Base-by-base conservation (phyloP, 2,329 filamentous ascomycete genomes). In the Aspergillus sp. region DNA sequence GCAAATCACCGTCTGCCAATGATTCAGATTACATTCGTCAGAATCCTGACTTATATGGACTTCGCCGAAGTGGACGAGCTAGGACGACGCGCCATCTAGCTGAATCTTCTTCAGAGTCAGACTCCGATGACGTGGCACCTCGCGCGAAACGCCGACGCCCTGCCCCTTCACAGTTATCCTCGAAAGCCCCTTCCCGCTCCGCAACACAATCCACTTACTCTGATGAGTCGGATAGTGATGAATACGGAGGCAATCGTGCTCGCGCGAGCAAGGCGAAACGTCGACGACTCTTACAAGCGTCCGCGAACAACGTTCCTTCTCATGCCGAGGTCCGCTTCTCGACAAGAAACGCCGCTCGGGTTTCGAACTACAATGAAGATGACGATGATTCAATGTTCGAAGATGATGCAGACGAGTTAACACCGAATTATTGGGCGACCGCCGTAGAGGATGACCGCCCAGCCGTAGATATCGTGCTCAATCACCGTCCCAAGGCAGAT, bases 1-100 rank as follows among this genome's bases (percentile, higher is more conserved):
- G 93, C 67, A 88, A 79, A 90, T 91, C 80, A 78, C 83, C 67
- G 76, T 83, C 73, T 75, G 78, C 86, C 43, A 88, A 89, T 55
- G 91, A 95, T 70, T 90, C 95, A 62, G 89, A 93, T 51, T 93
- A 89, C 73, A 97, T 98, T 70, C 86, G 89, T 71, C 91, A 92
- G 73, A 96, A 99, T 72, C 95, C 95, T 49, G 93, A 97, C 79
- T 83, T 99, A 8, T 99, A 98, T 81, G 95, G 95, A 52, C 84
- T 99, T 68, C 88, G 95, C 70, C 87, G 95, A 81, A 99, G 95
- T 82, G 93, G 84, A 74, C 85, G 87, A 67, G 87, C 87, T 68
- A 85, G 87, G 69, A 84, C 84, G 64, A 82, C 82, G 63, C 86
- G 87, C 70, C 86, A 85, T 69, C 80, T 89, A 68, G 85, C 87